A percentile compares a stretch with the other conserved stretches of the same genome.
Evolutionary conservation across 495 filamentous ascomycete species (phyloP).

Genomic region (Annulohypoxylon stygium): DNA sequence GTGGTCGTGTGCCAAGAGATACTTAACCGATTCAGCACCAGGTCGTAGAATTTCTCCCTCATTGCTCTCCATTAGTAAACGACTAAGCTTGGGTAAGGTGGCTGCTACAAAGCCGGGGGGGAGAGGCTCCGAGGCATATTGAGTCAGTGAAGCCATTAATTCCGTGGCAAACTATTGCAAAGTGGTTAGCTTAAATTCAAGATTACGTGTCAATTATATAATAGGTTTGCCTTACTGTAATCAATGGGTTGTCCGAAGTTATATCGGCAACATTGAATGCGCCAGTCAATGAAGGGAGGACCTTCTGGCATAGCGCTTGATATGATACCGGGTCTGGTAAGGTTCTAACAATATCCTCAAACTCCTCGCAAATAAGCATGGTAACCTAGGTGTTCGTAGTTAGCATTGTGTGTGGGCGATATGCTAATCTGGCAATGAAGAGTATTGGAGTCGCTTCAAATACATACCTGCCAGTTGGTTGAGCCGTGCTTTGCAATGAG

Average conservation of each 20-base stretch:
- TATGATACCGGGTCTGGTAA: constrained; percentile 77
- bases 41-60: constrained; percentile 89
- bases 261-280: constrained; percentile 89
- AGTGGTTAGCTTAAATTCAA: constrained; percentile 24
- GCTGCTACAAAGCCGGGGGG: constrained; percentile 87
- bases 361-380: constrained; percentile 82
- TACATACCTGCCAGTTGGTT: constrained; percentile 84
- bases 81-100: constrained; percentile 86
- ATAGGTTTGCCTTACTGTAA: constrained; percentile 66
- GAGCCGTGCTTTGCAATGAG: constrained; percentile 88
- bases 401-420: constrained; percentile 8
- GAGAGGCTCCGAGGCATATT: constrained; percentile 84
- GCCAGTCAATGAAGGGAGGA: constrained; percentile 86
- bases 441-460: constrained; percentile 40
- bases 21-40: constrained; percentile 86
- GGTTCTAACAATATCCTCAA: constrained; percentile 83
- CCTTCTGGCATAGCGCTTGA: constrained; percentile 83
- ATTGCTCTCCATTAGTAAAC: constrained; percentile 80
- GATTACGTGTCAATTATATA: background rate
- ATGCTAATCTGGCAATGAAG: background rate
- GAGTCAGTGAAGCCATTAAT: constrained; percentile 81
- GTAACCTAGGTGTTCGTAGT: constrained; percentile 43
- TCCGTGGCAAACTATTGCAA: constrained; percentile 78
- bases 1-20: constrained; percentile 88
- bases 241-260: constrained; percentile 84